phyloP scores from a whole-genome alignment of 2,329 filamentous ascomycete species.

The Leptodontidium sp. region DNA sequence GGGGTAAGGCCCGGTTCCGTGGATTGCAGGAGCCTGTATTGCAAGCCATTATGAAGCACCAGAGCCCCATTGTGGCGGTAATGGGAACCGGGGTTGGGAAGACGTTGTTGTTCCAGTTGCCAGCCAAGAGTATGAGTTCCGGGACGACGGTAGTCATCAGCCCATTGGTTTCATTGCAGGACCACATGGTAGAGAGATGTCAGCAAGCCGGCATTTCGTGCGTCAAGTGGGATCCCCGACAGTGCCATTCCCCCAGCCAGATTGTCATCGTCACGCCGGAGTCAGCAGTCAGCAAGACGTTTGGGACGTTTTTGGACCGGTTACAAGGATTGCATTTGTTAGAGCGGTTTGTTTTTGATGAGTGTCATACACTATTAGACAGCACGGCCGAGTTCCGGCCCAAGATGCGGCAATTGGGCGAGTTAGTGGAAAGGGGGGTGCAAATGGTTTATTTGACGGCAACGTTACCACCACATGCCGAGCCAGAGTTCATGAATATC shows the following conservation, averaged over 20 bases:
- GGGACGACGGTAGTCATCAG: conserved; percentile 17
- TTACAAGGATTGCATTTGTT: conserved; percentile 18
- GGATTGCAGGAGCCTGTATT: conserved; percentile 25
- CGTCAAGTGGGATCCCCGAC: too few relatives aligned
- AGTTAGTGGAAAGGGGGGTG: conserved; percentile 22
- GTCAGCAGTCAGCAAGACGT: conserved; percentile 13
- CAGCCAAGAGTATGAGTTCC: conserved; percentile 17
- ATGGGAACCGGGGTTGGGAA: conserved; percentile 24
- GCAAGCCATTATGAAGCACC: conserved; percentile 27
- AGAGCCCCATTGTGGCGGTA: conserved; percentile 23
- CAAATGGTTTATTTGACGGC: conserved; percentile 24
- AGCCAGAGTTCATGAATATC: conserved; percentile 25
- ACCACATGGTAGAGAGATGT: conserved; percentile 19
- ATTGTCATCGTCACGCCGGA: background rate
- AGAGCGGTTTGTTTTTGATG: conserved; percentile 20
- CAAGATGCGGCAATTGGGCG: conserved; percentile 16
- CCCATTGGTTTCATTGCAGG: conserved; percentile 24
- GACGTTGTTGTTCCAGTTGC: conserved; percentile 22
- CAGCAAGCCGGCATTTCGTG: background rate
- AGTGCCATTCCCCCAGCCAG: too few relatives aligned
- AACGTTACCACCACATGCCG: conserved; percentile 20
- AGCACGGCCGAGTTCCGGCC: conserved; percentile 14
- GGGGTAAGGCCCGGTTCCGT: conserved; percentile 22
- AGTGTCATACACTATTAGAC: conserved; percentile 15
- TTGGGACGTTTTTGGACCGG: conserved; percentile 20